A percentile compares a stretch with the other conserved stretches of the same genome.
Evolutionary conservation across 2,329 filamentous ascomycete species (phyloP).

Genomic region (Alternaria metachromatica): DNA sequence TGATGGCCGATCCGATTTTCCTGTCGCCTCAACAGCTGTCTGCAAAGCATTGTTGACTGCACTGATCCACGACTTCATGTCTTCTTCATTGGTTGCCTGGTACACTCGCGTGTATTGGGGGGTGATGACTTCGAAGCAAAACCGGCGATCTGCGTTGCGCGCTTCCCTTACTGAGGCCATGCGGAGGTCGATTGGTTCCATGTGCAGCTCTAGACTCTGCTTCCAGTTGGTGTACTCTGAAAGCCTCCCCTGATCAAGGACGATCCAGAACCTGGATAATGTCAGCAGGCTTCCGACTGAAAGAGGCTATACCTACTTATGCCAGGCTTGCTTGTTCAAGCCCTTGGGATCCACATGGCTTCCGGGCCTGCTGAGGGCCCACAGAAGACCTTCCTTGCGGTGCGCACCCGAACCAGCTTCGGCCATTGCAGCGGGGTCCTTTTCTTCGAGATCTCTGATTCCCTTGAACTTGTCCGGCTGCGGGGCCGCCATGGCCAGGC

Average conservation of each 20-base stretch:
- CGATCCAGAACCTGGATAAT: conserved; percentile 86
- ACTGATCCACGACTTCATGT: conserved; percentile 96
- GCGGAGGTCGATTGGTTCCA: conserved; percentile 95
- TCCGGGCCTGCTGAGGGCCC: conserved; percentile 90
- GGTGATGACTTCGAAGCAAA: conserved; percentile 98
- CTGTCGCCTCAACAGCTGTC: conserved; percentile 87
- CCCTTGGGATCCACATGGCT: conserved; percentile 95
- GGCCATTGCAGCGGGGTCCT: conserved; percentile 55
- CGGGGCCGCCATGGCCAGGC: conserved; percentile 35
- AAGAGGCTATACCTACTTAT: conserved; percentile 74
- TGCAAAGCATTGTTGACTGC: conserved; percentile 98
- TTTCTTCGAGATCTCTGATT: conserved; percentile 89
- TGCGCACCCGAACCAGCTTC: conserved; percentile 69
- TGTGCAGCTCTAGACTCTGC: conserved; percentile 92
- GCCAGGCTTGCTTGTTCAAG: conserved; percentile 97
- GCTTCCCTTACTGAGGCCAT: conserved; percentile 98
- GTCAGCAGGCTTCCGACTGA: conserved; percentile 32
- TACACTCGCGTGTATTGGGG: conserved; percentile 96
- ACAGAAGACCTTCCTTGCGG: conserved; percentile 91
- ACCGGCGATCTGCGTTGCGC: conserved; percentile 89
- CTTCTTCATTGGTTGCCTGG: conserved; percentile 96
- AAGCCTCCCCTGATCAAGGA: conserved; percentile 92
- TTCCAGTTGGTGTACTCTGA: conserved; percentile 99
- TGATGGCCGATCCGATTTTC: conserved; percentile 57
- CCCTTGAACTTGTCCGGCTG: conserved; percentile 77